Conservation (phyloP, 768 basidiomycete genomes). For the Serendipita vermifera region DNA sequence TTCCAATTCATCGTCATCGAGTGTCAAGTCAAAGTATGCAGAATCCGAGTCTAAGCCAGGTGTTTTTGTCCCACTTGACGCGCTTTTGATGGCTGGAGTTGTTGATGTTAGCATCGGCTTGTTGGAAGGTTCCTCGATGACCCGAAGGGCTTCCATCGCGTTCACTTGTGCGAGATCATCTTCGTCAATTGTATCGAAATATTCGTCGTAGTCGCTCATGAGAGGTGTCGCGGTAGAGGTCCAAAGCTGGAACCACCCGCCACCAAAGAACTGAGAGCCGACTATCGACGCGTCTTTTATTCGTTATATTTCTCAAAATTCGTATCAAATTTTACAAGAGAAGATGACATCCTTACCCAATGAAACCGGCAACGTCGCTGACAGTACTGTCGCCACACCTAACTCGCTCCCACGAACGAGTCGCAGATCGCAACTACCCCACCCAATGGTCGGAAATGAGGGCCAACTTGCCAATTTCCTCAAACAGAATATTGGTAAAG, state of each 20-base stretch:
- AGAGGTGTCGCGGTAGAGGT: neutral
- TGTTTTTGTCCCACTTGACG: neutral
- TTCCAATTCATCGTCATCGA: constrained; percentile 9
- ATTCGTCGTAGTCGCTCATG: constrained; percentile 11
- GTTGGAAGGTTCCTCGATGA: neutral
- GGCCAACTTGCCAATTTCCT: constrained; percentile 69
- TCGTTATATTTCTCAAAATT: too few species aligned
- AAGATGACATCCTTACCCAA: too few species aligned
- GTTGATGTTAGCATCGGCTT: neutral
- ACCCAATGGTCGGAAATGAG: constrained; percentile 40
- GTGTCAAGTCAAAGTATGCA: neutral
- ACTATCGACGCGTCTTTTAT: too few species aligned
- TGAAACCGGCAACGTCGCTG: too few species aligned
- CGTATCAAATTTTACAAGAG: too few species aligned
- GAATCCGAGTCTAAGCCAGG: neutral
- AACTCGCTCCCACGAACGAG: constrained; percentile 2
- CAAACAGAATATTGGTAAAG: constrained; percentile 84
- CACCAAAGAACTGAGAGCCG: neutral
- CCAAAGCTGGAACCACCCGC: neutral
- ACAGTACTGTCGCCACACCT: too few species aligned
- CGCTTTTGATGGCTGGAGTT: neutral
- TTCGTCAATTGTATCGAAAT: constrained; percentile 10
- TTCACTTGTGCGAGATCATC: constrained; percentile 9
- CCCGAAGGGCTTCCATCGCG: constrained; percentile 8
- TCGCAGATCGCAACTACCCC: constrained; percentile 15